Conservation (phyloP, 2,329 filamentous ascomycete species). For the Trichoderma sp. region DNA sequence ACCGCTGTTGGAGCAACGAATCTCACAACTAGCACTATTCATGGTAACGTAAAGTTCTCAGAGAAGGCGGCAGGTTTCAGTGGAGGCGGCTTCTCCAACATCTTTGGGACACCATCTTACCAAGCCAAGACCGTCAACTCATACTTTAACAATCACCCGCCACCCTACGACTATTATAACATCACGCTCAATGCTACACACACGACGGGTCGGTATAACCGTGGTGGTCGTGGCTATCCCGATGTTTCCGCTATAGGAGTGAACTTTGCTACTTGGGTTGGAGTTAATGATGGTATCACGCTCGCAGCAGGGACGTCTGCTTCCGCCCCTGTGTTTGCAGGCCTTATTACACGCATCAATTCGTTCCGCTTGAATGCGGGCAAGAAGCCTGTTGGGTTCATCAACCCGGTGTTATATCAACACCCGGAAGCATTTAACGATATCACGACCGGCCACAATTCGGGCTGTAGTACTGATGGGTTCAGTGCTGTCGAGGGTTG, state of each 20-base stretch:
- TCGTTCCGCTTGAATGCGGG: constrained; percentile 28
- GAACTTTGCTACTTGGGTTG: constrained; percentile 44
- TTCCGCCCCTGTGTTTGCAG: constrained; percentile 35
- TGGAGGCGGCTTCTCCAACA: constrained; percentile 45
- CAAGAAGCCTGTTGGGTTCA: constrained; percentile 24
- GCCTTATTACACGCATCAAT: constrained; percentile 34
- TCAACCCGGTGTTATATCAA: neutral
- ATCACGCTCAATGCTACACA: constrained; percentile 39
- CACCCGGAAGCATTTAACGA: neutral
- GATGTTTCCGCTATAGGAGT: constrained; percentile 47
- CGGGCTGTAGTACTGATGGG: constrained; percentile 34
- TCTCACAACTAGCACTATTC: constrained; percentile 35
- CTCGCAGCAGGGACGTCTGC: constrained; percentile 51
- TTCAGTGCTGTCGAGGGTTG: constrained; percentile 29
- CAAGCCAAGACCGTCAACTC: constrained; percentile 43
- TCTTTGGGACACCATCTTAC: constrained; percentile 48
- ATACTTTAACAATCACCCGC: constrained; percentile 38
- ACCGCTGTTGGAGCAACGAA: constrained; percentile 53
- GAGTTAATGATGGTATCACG: constrained; percentile 39
- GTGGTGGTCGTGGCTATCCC: constrained; percentile 44
- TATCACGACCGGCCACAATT: constrained; percentile 26
- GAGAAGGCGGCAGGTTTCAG: neutral
- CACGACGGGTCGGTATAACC: constrained; percentile 45
- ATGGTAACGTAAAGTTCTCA: too few relatives aligned
- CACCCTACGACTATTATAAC: neutral